Conservation (phyloP, 495 filamentous ascomycete species). For the Talaromyces trachyspermus region DNA sequence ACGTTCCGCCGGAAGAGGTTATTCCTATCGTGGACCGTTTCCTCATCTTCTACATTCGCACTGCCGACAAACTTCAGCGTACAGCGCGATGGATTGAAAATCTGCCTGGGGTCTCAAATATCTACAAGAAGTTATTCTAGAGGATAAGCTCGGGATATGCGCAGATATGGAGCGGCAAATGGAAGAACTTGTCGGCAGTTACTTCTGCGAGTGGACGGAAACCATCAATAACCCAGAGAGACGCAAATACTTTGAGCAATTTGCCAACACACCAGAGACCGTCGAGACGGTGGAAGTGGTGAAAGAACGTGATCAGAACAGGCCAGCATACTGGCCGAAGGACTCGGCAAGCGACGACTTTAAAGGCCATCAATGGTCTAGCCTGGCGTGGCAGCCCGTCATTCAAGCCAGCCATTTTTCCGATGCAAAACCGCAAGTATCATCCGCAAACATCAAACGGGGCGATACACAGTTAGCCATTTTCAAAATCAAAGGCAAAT, state of each 20-base stretch:
- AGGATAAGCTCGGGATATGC: conserved; percentile 85
- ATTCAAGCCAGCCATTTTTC: conserved; percentile 66
- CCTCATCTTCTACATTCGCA: conserved; percentile 93
- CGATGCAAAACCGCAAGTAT: conserved; percentile 59
- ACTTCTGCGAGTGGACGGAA: conserved; percentile 94
- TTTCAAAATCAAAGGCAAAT: conserved; percentile 78
- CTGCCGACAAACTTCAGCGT: conserved; percentile 88
- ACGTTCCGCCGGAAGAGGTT: conserved; percentile 80
- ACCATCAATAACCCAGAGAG: conserved; percentile 63
- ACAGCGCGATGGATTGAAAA: conserved; percentile 91
- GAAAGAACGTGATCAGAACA: conserved; percentile 63
- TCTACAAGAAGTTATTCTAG: conserved; percentile 73
- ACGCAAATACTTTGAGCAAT: conserved; percentile 73
- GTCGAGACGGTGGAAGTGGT: conserved; percentile 66
- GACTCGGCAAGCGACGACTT: conserved; percentile 67
- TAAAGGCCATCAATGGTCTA: conserved; percentile 63
- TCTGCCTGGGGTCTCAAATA: conserved; percentile 84
- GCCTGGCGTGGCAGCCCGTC: conserved; percentile 77
- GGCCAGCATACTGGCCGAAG: conserved; percentile 80
- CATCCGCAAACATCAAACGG: conserved; percentile 66
- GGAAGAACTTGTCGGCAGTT: conserved; percentile 79
- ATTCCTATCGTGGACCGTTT: conserved; percentile 86
- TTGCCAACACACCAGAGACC: conserved; percentile 74
- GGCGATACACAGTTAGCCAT: conserved; percentile 89
- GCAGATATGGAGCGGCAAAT: conserved; percentile 85